phyloP scores from a whole-genome alignment of 345 rosid genomes.

The Eucalyptus cloeziana region DNA sequence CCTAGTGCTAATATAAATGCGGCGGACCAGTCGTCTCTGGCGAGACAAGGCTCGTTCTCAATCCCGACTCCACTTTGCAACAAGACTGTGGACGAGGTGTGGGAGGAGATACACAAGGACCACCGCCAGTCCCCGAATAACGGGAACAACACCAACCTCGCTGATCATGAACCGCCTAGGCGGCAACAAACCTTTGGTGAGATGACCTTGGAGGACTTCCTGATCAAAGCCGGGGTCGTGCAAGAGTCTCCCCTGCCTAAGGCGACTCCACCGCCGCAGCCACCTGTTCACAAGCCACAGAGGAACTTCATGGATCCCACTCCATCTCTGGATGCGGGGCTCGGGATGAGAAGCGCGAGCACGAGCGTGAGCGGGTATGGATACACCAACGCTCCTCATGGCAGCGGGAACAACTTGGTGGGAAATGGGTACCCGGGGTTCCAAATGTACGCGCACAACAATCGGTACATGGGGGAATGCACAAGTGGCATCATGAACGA shows the following conservation, averaged over 20 bases:
- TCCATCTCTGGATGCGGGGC: constrained; percentile 9
- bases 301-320: background rate
- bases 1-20: background rate
- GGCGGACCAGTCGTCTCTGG: constrained; percentile 3
- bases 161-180: constrained; percentile 10
- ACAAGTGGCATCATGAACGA: constrained; percentile 15
- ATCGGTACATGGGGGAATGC: constrained; percentile 20
- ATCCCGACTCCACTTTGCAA: constrained; percentile 63
- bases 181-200: constrained; percentile 64
- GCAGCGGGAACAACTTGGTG: background rate
- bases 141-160: background rate
- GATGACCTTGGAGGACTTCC: constrained; percentile 80
- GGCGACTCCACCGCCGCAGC: background rate
- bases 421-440: constrained; percentile 19
- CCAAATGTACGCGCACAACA: constrained; percentile 1
- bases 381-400: background rate
- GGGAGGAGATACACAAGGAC: constrained; percentile 73
- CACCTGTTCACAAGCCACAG: background rate
- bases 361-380: background rate
- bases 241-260: constrained; percentile 17
- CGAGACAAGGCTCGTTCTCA: constrained; percentile 60
- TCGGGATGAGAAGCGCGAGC: constrained; percentile 12
- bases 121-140: background rate
- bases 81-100: constrained; percentile 87
- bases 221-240: constrained; percentile 73